These are phyloP conservation scores for Lentinula sp. DNA, from an alignment of 768 basidiomycete species.

Conservation along the genomic window DNA sequence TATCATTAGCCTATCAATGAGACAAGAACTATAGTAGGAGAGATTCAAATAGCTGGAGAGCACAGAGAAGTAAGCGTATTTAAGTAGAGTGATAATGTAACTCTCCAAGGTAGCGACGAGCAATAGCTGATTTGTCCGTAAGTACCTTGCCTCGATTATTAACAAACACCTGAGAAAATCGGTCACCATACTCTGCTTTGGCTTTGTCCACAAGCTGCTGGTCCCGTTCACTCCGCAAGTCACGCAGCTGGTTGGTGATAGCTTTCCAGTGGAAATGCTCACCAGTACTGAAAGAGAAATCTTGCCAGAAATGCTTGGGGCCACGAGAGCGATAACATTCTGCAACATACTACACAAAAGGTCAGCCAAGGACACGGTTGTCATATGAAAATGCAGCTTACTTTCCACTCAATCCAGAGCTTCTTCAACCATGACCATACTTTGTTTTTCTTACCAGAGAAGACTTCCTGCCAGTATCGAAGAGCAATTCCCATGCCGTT, in stretches of 20 bases:
- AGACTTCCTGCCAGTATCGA: too few relatives aligned
- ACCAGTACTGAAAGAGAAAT: neutral
- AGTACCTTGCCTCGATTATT: neutral
- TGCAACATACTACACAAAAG: neutral
- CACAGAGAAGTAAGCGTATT: too few relatives aligned
- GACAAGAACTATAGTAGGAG: too few relatives aligned
- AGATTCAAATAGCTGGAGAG: too few relatives aligned
- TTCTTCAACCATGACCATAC: neutral
- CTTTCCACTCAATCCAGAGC: neutral
- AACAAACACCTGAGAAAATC: neutral
- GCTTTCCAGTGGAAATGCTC: neutral
- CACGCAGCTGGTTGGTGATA: neutral
- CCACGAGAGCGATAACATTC: neutral
- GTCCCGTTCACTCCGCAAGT: neutral
- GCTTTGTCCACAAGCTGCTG: neutral
- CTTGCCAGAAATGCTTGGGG: neutral
- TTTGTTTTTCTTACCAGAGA: too few relatives aligned
- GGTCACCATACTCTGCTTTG: neutral
- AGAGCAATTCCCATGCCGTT: too few relatives aligned
- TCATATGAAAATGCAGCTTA: neutral
- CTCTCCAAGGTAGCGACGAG: neutral
- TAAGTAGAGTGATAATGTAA: too few relatives aligned
- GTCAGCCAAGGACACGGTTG: neutral
- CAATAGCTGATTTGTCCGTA: neutral
- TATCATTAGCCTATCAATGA: too few relatives aligned